Evolutionary conservation across 106 monocot genomes (phyloP).

Genomic region (Gastrodia elata): DNA sequence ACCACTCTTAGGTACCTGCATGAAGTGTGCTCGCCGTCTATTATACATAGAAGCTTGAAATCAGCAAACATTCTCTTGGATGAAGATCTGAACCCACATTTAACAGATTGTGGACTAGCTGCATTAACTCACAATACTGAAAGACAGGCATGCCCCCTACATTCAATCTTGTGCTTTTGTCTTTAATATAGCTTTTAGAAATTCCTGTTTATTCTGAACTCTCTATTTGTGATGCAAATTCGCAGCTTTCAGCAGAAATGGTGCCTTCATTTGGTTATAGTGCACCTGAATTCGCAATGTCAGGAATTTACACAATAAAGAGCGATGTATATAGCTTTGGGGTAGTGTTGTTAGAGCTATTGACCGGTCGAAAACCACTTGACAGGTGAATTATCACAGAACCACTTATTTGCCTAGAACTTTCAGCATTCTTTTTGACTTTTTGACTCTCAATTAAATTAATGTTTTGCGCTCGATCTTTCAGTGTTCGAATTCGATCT

Average conservation of each 20-base stretch:
- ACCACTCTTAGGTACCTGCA: slow-evolving; percentile 59
- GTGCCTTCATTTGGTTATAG: slow-evolving; percentile 90
- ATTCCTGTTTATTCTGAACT: background rate
- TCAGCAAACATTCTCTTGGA: slow-evolving; percentile 69
- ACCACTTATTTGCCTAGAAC: background rate
- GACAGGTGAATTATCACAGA: slow-evolving; percentile 48
- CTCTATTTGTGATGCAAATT: background rate
- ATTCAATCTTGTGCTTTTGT: background rate
- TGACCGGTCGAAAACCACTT: slow-evolving; percentile 86
- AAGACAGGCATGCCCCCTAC: slow-evolving; percentile 42
- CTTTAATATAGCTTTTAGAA: background rate
- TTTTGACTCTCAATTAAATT: background rate
- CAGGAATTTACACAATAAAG: slow-evolving; percentile 80
- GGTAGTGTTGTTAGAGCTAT: slow-evolving; percentile 77
- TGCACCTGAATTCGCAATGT: slow-evolving; percentile 90
- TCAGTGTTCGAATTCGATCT: slow-evolving; percentile 59
- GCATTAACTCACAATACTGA: slow-evolving; percentile 59
- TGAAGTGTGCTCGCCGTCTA: slow-evolving; percentile 61
- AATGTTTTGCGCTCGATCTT: slow-evolving; percentile 1
- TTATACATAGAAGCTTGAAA: slow-evolving; percentile 68
- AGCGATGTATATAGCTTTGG: slow-evolving; percentile 98
- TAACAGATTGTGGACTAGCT: slow-evolving; percentile 73
- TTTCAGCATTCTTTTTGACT: background rate
- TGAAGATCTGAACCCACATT: slow-evolving; percentile 65
- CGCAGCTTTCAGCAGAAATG: slow-evolving; percentile 58